Base-by-base conservation (phyloP, 2,329 filamentous ascomycete genomes). In the Fusarium sp. region DNA sequence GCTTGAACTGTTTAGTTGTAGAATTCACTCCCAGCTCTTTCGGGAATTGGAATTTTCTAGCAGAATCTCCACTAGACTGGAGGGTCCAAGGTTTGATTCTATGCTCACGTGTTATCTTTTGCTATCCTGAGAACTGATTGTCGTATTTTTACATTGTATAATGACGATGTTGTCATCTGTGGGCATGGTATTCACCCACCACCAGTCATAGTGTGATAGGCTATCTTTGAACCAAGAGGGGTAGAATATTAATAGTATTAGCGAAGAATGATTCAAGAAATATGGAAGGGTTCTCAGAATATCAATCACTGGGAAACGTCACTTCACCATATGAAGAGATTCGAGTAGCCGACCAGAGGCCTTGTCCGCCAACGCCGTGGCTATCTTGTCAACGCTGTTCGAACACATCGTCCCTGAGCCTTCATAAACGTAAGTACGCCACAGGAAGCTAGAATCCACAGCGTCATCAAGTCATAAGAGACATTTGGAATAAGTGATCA, bases 401-500 rank as follows among this genome's bases (percentile, higher is more conserved):
- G 17, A 26, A 28, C 26, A 47, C 28, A 20, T 33, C 6, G n/a
- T 11, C 24, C 37, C n/a, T n/a, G 6, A 35, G 24, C 7, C 19
- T 13, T 24, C 6, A 5, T 24, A 2, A 4, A 24, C 47, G 8
- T 5, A 4, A 4, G 9, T n/a, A 14, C 4, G 5, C 46, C 43
- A n/a, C 13, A 6, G 30, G 3, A 35, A 32, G 13, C 2, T 11
- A 24, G 0, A 3, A 11, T 14, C 17, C 6, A n/a, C 11, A n/a
- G 10, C 6, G 2, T 6, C 22, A 49, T 35, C 6, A 17, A 22
- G 1, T 3, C 30, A 6, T 3, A 2, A 10, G 14, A 30, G 43
- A 26, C 19, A 58, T 51, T 50, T 51, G 45, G 49, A 14, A 40
- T 51, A 26, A 20, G 7, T 7, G 35, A 37, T 37, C 17, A n/a